These are phyloP conservation scores for Sonneratia alba DNA, from an alignment of 345 rosid species.

Conservation along the genomic window DNA sequence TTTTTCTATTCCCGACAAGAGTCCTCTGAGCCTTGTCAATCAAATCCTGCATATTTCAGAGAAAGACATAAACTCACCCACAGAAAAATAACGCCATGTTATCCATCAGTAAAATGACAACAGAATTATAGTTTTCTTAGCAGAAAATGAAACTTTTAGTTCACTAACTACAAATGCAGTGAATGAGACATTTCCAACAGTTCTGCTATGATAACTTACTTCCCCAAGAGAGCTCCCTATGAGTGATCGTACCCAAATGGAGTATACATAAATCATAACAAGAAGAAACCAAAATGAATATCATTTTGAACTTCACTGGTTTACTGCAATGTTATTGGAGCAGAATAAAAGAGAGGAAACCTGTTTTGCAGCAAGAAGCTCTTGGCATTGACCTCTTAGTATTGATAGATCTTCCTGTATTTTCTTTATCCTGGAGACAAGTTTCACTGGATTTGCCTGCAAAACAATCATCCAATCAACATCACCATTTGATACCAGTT, in stretches of 20 bases:
- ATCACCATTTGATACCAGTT: neutral
- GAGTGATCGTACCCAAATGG: neutral
- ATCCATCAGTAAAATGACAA: neutral
- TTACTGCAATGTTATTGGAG: neutral
- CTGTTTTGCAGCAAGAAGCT: slow-evolving; percentile 84
- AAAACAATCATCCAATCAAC: neutral
- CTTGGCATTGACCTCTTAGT: slow-evolving; percentile 67
- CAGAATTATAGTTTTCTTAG: neutral
- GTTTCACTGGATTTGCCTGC: slow-evolving; percentile 82
- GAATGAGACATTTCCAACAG: neutral
- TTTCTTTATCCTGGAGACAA: slow-evolving; percentile 65
- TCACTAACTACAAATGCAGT: neutral
- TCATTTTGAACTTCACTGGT: neutral
- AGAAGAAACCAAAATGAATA: neutral
- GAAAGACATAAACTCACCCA: neutral
- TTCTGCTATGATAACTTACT: neutral
- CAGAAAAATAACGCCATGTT: neutral
- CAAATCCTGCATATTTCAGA: slow-evolving; percentile 51
- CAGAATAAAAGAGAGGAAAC: slow-evolving; percentile 20
- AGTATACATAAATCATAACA: neutral
- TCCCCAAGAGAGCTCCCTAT: neutral
- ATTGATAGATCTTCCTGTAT: slow-evolving; percentile 53
- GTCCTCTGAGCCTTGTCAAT: slow-evolving; percentile 69
- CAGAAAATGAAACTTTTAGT: neutral
- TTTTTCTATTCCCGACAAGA: slow-evolving; percentile 63